Evolutionary conservation across 2,329 filamentous ascomycete genomes (phyloP).

Genomic region (Ascochyta clinopodiicola): DNA sequence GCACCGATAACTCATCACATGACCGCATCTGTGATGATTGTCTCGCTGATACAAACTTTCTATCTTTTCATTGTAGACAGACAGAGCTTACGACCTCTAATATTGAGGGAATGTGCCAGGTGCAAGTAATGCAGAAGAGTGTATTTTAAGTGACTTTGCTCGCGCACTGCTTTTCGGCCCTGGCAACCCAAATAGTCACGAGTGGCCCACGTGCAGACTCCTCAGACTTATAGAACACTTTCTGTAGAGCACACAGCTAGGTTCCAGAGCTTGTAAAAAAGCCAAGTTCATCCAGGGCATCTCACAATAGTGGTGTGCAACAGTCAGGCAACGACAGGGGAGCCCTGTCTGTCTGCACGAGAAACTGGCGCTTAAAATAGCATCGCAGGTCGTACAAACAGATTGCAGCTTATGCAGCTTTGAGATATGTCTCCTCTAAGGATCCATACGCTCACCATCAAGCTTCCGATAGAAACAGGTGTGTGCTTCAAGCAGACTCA

Average conservation of each 20-base stretch:
- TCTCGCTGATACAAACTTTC: neutral
- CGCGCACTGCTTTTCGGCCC: neutral
- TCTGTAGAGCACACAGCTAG: no score
- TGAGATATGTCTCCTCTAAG: neutral
- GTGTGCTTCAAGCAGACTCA: neutral
- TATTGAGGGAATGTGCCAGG: neutral
- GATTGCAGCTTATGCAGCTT: conserved; percentile 1
- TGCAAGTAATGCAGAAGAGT: neutral
- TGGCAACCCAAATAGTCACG: neutral
- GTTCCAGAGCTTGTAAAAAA: neutral
- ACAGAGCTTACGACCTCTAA: neutral
- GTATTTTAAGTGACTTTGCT: neutral
- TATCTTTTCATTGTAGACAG: neutral
- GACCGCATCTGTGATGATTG: neutral
- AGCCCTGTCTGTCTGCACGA: conserved; percentile 12
- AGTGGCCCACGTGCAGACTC: neutral
- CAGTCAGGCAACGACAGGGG: conserved; percentile 1
- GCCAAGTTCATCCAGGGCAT: neutral
- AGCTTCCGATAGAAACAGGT: neutral
- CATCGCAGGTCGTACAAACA: neutral
- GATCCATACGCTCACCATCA: neutral
- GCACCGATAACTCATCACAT: conserved; percentile 7
- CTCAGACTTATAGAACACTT: neutral
- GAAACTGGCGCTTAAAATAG: conserved; percentile 14
- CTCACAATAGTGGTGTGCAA: conserved; percentile 2